These are phyloP conservation scores for Candida corydali DNA, from an alignment of 805 yeast genomes.

Conservation along the genomic window DNA sequence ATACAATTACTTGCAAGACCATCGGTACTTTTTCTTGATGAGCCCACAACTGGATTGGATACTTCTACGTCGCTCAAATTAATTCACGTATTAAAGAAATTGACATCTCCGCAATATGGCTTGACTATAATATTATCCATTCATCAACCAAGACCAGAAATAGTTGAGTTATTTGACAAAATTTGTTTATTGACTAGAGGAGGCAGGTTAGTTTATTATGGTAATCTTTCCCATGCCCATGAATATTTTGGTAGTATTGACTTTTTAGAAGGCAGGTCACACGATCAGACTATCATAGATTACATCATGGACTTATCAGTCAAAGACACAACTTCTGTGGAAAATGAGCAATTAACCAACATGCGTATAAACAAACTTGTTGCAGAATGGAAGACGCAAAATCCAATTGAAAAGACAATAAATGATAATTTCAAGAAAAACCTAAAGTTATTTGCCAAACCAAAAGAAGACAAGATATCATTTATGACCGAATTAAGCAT, in stretches of 20 bases:
- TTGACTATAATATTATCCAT: slow-evolving; percentile 72
- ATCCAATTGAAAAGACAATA: background rate
- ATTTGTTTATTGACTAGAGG: slow-evolving; percentile 61
- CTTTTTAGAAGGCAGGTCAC: slow-evolving; percentile 9
- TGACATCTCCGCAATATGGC: slow-evolving; percentile 46
- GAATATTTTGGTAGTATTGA: slow-evolving; percentile 41
- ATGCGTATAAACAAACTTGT: slow-evolving; percentile 24
- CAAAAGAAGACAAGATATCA: slow-evolving; percentile 19
- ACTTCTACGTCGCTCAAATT: slow-evolving; percentile 69
- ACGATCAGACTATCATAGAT: slow-evolving; percentile 21
- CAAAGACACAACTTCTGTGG: slow-evolving; percentile 27
- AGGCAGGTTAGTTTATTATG: slow-evolving; percentile 48
- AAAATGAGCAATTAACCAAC: slow-evolving; percentile 19
- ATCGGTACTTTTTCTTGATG: slow-evolving; percentile 72
- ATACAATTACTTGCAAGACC: slow-evolving; percentile 76
- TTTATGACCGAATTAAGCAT: slow-evolving; percentile 25
- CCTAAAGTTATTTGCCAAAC: slow-evolving; percentile 12
- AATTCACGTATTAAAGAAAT: slow-evolving; percentile 53
- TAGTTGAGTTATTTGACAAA: slow-evolving; percentile 62
- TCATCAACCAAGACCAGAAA: slow-evolving; percentile 83
- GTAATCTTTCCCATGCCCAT: slow-evolving; percentile 40
- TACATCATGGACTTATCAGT: slow-evolving; percentile 35
- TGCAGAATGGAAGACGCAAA: slow-evolving; percentile 13
- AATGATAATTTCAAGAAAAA: slow-evolving; percentile 6
- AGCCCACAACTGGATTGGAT: slow-evolving; percentile 86